Percentiles rank a stretch among this genome's conserved stretches.
These are phyloP conservation scores for Pleurozium schreberi DNA, from an alignment of 225 moss, liverwort and hornwort genomes.

Conservation along the genomic window DNA sequence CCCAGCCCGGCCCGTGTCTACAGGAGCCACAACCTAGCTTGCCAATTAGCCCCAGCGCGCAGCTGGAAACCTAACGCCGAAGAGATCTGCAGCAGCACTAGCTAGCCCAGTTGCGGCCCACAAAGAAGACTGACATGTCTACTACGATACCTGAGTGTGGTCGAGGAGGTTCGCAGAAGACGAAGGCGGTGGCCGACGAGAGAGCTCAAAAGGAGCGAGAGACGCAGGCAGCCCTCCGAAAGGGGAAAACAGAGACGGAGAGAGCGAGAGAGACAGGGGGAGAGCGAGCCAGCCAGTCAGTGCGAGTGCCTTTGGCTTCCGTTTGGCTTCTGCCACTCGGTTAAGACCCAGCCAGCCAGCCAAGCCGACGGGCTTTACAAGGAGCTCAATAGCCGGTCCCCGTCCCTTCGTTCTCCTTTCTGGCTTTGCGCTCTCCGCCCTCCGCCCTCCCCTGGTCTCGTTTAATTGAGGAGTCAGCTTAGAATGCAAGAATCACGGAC, in stretches of 20 bases:
- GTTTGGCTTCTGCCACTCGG: not conserved
- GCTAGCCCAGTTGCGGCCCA: not conserved
- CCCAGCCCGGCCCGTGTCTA: not conserved
- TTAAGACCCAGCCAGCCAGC: not conserved
- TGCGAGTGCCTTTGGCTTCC: not conserved
- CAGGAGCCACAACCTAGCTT: not conserved
- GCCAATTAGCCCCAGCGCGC: not conserved
- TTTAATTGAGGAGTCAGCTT: not conserved
- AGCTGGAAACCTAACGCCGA: not conserved
- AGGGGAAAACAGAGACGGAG: not conserved
- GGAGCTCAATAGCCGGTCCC: not conserved
- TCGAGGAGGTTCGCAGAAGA: not conserved
- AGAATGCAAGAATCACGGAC: not conserved
- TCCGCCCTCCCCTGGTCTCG: too few species aligned
- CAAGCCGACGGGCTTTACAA: not conserved
- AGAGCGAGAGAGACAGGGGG: not conserved
- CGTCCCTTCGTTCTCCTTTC: not conserved
- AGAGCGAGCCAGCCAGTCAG: not conserved
- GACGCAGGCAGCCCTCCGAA: not conserved
- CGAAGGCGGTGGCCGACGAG: not conserved
- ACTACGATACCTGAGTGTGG: not conserved
- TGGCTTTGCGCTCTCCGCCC: not conserved
- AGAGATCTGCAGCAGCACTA: not conserved
- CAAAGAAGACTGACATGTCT: not conserved
- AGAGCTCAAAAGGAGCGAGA: not conserved